Conservation (phyloP, 371 early-diverging fungal species). For the Mucor sp. region DNA sequence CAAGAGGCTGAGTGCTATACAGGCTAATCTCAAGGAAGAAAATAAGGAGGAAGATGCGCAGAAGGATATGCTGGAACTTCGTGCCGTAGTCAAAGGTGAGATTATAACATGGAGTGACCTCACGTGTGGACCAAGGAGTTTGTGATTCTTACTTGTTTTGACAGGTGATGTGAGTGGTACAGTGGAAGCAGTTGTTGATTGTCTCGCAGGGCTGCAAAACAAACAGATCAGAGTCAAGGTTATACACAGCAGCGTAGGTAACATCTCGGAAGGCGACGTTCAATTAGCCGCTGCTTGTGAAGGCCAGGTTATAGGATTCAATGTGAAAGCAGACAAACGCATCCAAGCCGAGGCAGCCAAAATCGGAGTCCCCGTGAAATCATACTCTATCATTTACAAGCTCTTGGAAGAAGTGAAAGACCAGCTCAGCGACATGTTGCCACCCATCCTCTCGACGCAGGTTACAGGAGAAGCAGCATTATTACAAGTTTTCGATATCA, state of each 20-base stretch:
- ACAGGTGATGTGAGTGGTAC: constrained; percentile 95
- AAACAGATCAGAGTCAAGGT: constrained; percentile 79
- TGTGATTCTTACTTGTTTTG: constrained; percentile 4
- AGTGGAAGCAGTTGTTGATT: constrained; percentile 86
- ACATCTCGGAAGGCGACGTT: constrained; percentile 80
- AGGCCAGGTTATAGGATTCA: constrained; percentile 84
- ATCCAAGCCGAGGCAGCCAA: constrained; percentile 64
- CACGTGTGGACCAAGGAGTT: not conserved
- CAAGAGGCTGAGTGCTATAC: constrained; percentile 43
- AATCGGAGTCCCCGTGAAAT: constrained; percentile 65
- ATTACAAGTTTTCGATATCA: constrained; percentile 79
- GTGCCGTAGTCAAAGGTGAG: constrained; percentile 61
- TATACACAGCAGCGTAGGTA: constrained; percentile 83
- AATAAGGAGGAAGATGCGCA: constrained; percentile 27
- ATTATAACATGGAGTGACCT: not conserved
- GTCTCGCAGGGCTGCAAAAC: constrained; percentile 75
- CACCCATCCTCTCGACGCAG: constrained; percentile 74
- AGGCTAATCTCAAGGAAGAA: constrained; percentile 18
- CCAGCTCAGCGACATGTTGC: constrained; percentile 74
- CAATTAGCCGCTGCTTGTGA: constrained; percentile 69
- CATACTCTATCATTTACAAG: constrained; percentile 86
- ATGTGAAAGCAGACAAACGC: constrained; percentile 81
- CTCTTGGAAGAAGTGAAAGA: constrained; percentile 87
- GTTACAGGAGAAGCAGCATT: constrained; percentile 90
- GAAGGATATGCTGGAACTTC: constrained; percentile 51